A percentile compares a stretch with the other conserved stretches of the same genome.
These are phyloP conservation scores for Coemansia sp. DNA, from an alignment of 192 early-diverging fungal species.

Conservation along the genomic window DNA sequence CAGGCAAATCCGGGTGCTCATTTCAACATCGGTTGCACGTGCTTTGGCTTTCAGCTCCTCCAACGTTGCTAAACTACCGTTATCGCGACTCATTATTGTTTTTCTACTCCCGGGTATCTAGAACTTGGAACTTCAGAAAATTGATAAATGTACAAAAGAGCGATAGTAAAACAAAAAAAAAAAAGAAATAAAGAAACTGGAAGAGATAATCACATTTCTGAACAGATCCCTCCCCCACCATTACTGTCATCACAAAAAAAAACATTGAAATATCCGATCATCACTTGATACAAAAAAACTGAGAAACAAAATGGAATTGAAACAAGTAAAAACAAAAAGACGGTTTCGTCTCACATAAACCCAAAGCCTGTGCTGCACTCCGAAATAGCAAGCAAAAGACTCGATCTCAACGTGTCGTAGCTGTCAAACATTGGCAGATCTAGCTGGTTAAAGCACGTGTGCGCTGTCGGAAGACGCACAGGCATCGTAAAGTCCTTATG, in stretches of 20 bases:
- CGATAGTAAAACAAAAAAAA: background rate
- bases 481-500: conserved; percentile 91
- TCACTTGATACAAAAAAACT: no score
- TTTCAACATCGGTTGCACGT: conserved; percentile 19
- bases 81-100: background rate
- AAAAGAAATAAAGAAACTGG: conserved; percentile 2
- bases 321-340: no score
- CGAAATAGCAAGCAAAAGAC: conserved; percentile 82
- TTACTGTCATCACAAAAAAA: no score
- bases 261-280: background rate
- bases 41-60: conserved; percentile 36
- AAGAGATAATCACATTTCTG: no score
- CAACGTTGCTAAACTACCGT: conserved; percentile 24
- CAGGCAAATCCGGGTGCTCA: conserved; percentile 57
- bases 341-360: conserved; percentile 80
- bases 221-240: no score
- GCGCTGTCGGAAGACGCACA: conserved; percentile 89
- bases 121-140: background rate
- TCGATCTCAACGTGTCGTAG: conserved; percentile 83
- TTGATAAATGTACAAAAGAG: no score
- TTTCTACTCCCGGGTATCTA: background rate
- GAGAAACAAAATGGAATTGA: no score
- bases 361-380: conserved; percentile 94
- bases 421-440: conserved; percentile 91
- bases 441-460: conserved; percentile 99